Percentiles rank a stretch among this genome's conserved stretches.
phyloP scores from a whole-genome alignment of 2,329 filamentous ascomycete genomes.

The Emericellopsis atlantica region DNA sequence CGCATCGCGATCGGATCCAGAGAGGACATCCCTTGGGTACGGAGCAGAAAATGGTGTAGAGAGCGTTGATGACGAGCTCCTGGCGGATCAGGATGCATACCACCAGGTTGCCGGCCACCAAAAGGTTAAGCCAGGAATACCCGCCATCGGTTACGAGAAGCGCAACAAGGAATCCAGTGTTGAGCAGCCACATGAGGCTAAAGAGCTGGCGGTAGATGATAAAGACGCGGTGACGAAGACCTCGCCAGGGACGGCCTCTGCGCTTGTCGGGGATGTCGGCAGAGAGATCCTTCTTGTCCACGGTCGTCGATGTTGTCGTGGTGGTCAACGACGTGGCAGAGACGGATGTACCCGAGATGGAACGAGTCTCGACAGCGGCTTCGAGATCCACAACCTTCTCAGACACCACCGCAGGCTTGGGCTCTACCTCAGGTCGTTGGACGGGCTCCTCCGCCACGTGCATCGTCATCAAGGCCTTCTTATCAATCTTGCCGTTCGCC shows the following conservation, averaged over 20 bases:
- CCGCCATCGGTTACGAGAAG: slow-evolving; percentile 21
- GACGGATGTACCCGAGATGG: slow-evolving; percentile 12
- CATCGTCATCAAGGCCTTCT: slow-evolving; percentile 22
- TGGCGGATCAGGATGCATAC: slow-evolving; percentile 39
- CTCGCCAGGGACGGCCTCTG: slow-evolving; percentile 22
- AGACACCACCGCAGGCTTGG: not conserved
- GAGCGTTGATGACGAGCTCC: slow-evolving; percentile 36
- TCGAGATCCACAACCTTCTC: slow-evolving; percentile 7
- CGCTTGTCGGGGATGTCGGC: slow-evolving; percentile 26
- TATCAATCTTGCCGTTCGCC: slow-evolving; percentile 44
- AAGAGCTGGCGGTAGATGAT: slow-evolving; percentile 45
- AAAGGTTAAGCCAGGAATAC: slow-evolving; percentile 23
- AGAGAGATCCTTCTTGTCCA: slow-evolving; percentile 16
- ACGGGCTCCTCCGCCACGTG: not conserved
- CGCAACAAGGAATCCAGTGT: slow-evolving; percentile 31
- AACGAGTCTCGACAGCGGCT: slow-evolving; percentile 14
- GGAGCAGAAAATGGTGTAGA: slow-evolving; percentile 33
- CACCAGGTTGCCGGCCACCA: slow-evolving; percentile 34
- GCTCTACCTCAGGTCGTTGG: not conserved
- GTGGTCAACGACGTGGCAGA: too few species aligned
- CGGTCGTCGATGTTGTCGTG: slow-evolving; percentile 14
- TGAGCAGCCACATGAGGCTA: slow-evolving; percentile 35
- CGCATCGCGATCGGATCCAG: slow-evolving; percentile 30
- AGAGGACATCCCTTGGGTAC: slow-evolving; percentile 32
- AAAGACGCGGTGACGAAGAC: slow-evolving; percentile 30